Conservation (phyloP, 371 early-diverging fungal genomes). For the Fennellomyces sp. region DNA sequence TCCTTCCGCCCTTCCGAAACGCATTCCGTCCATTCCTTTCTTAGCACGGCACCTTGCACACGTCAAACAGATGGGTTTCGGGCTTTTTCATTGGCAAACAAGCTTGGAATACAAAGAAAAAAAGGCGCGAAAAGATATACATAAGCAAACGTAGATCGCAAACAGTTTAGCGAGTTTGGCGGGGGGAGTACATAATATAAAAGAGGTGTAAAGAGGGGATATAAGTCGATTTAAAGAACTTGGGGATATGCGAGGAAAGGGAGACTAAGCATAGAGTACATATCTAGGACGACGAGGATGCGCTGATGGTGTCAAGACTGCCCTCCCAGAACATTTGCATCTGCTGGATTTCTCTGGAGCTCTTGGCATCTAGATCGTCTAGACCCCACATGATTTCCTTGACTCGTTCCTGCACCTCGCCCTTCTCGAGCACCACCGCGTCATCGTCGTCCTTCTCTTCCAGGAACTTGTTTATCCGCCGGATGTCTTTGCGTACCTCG, state of each 20-base stretch:
- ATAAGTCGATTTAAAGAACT: too few relatives aligned
- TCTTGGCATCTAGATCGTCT: constrained; percentile 48
- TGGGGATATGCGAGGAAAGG: too few relatives aligned
- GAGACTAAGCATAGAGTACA: background rate
- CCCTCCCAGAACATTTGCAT: constrained; percentile 53
- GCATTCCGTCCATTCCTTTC: too few relatives aligned
- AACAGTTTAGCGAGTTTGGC: background rate
- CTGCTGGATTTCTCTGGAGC: constrained; percentile 39
- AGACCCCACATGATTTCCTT: constrained; percentile 60
- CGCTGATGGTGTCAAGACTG: background rate
- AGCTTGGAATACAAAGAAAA: too few relatives aligned
- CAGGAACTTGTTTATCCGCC: constrained; percentile 47
- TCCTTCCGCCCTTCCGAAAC: too few relatives aligned
- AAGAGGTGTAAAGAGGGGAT: background rate
- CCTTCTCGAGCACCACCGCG: constrained; percentile 50
- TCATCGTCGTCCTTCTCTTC: constrained; percentile 58
- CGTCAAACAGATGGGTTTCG: too few relatives aligned
- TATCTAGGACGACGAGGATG: background rate
- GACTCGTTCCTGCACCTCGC: constrained; percentile 51
- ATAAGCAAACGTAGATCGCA: too few relatives aligned
- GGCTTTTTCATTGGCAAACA: too few relatives aligned
- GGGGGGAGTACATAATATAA: background rate
- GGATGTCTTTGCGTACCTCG: constrained; percentile 55
- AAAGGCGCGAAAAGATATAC: too few relatives aligned
- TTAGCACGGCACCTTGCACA: too few relatives aligned